These are phyloP conservation scores for Blastobotrys buckinghamii DNA, from an alignment of 1,139 yeast species.

Conservation along the genomic window DNA sequence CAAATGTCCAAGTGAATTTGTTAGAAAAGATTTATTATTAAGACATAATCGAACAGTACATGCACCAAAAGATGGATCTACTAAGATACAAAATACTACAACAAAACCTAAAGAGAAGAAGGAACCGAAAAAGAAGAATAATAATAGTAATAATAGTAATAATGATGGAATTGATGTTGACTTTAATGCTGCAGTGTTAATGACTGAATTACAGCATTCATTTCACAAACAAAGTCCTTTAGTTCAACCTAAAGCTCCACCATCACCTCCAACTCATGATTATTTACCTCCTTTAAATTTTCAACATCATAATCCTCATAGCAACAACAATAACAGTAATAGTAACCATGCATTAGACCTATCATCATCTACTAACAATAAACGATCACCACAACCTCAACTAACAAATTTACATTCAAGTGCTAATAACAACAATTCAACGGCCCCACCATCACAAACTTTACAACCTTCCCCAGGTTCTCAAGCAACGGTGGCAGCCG, in stretches of 20 bases:
- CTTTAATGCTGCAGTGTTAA: conserved; percentile 26
- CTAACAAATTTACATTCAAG: not conserved
- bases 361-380: not conserved
- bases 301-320: not conserved
- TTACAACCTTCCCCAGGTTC: no score
- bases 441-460: no score
- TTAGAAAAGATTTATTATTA: conserved; percentile 66
- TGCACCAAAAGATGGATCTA: conserved; percentile 20
- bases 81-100: not conserved
- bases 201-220: conserved; percentile 29
- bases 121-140: not conserved
- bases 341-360: conserved; percentile 4
- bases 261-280: conserved; percentile 11
- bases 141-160: not conserved
- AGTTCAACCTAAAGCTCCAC: conserved; percentile 7
- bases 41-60: conserved; percentile 79
- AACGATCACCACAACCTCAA: not conserved
- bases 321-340: not conserved
- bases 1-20: conserved; percentile 67
- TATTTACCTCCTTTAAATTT: conserved; percentile 11
- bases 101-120: not conserved
- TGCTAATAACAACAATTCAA: not conserved
- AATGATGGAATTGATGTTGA: conserved; percentile 18
- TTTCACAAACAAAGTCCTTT: conserved; percentile 13
- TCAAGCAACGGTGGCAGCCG: no score